A percentile compares a stretch with the other conserved stretches of the same genome.
phyloP scores from a whole-genome alignment of 2,329 filamentous ascomycete species.

The Fonsecaea nubica region DNA sequence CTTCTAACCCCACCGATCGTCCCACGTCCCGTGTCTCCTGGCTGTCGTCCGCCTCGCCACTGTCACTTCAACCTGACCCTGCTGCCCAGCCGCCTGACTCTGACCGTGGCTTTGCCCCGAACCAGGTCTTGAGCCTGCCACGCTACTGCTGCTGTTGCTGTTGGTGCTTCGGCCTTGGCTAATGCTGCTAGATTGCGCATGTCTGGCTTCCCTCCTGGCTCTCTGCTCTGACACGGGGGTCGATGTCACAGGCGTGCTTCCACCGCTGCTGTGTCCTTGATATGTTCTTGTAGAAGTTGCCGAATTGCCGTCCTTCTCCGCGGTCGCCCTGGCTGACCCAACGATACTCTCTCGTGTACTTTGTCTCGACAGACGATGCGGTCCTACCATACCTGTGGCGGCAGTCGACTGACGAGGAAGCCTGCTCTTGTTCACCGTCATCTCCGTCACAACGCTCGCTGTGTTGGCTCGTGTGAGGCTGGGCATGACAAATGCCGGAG shows the following conservation, averaged over 20 bases:
- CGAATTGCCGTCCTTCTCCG: conserved; percentile 21
- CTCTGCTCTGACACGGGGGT: conserved; percentile 36
- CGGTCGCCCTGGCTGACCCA: conserved; percentile 21
- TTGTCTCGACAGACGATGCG: conserved; percentile 38
- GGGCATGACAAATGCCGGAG: conserved; percentile 38
- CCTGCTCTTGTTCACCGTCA: conserved; percentile 38
- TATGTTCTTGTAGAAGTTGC: conserved; percentile 10
- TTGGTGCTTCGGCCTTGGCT: conserved; percentile 23
- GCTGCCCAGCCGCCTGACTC: conserved; percentile 18
- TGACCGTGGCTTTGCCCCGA: conserved; percentile 16
- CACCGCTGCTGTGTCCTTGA: conserved; percentile 31
- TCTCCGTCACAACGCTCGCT: conserved; percentile 34
- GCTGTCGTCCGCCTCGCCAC: conserved; percentile 32
- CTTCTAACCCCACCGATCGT: conserved; percentile 35
- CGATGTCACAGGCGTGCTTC: conserved; percentile 27
- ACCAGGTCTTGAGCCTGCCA: conserved; percentile 9
- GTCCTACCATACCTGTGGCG: conserved; percentile 21
- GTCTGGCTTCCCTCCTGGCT: conserved; percentile 29
- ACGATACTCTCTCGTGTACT: conserved; percentile 40
- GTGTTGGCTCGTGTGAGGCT: conserved; percentile 37
- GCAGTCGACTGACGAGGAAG: conserved; percentile 36
- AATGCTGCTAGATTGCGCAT: conserved; percentile 26
- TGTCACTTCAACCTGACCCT: conserved; percentile 32
- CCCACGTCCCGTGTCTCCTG: conserved; percentile 23
- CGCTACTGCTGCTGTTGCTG: conserved; percentile 1